phyloP scores from a whole-genome alignment of 2,329 filamentous ascomycete genomes.

The Monosporascus sp. region DNA sequence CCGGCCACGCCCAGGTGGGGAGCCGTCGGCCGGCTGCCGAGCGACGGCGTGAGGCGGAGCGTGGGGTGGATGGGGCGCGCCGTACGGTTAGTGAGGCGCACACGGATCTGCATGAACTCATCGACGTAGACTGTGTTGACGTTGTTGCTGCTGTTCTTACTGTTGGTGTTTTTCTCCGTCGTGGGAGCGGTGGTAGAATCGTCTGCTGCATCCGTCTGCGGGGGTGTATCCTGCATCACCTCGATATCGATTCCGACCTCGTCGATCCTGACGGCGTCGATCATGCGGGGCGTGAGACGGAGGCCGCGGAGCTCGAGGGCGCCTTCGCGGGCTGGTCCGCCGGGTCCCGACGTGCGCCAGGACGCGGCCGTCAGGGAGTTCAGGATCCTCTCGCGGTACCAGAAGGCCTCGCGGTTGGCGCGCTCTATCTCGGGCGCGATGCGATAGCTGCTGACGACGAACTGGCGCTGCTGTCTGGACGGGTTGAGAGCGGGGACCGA shows the following conservation, averaged over 20 bases:
- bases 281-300: conserved; percentile 70
- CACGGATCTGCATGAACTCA: conserved; percentile 63
- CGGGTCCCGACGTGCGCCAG: conserved; percentile 56
- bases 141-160: conserved; percentile 11
- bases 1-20: conserved; percentile 62
- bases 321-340: conserved; percentile 51
- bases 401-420: conserved; percentile 76
- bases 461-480: conserved; percentile 80
- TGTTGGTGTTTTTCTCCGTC: conserved; percentile 11
- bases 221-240: conserved; percentile 29
- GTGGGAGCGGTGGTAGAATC: too few species aligned
- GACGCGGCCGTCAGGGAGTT: conserved; percentile 59
- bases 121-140: conserved; percentile 41
- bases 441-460: conserved; percentile 78
- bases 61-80: conserved; percentile 63
- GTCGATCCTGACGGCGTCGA: conserved; percentile 76
- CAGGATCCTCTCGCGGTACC: conserved; percentile 81
- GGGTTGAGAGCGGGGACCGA: conserved; percentile 77
- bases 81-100: conserved; percentile 73
- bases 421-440: conserved; percentile 76
- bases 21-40: conserved; percentile 39
- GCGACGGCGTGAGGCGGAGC: conserved; percentile 69
- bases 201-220: too few species aligned
- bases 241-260: conserved; percentile 66
- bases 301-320: conserved; percentile 72